Conservation (phyloP, 805 yeast genomes). For the Lipomyces starkeyi region DNA sequence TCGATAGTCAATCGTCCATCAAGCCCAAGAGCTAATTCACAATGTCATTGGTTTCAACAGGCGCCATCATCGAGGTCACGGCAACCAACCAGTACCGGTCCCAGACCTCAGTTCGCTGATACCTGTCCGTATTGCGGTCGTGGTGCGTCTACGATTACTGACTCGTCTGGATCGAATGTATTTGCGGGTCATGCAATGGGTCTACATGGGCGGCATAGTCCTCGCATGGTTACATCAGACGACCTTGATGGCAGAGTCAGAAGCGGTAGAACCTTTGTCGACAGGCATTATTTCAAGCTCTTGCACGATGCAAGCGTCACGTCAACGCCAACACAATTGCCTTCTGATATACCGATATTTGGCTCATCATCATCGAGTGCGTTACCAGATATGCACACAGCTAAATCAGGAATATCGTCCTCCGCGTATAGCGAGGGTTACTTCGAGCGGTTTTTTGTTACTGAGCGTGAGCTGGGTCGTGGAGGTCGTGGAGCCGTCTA, state of each 20-base stretch:
- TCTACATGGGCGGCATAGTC: background rate
- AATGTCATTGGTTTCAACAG: background rate
- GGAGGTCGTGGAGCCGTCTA: slow-evolving; percentile 88
- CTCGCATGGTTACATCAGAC: background rate
- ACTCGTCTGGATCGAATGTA: background rate
- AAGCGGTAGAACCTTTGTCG: slow-evolving; percentile 27
- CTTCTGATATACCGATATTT: slow-evolving; percentile 13
- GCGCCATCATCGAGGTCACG: background rate
- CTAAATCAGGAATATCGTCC: slow-evolving; percentile 49
- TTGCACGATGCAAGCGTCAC: slow-evolving; percentile 19
- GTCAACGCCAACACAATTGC: slow-evolving; percentile 1
- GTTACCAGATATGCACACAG: background rate
- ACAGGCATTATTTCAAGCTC: slow-evolving; percentile 29
- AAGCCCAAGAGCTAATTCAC: background rate
- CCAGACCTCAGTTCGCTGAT: background rate
- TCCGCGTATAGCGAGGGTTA: slow-evolving; percentile 82
- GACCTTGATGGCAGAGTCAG: slow-evolving; percentile 7
- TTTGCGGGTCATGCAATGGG: background rate
- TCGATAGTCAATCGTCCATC: background rate
- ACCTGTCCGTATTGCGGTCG: slow-evolving; percentile 22
- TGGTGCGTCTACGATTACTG: slow-evolving; percentile 7
- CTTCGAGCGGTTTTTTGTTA: slow-evolving; percentile 67
- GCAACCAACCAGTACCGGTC: background rate
- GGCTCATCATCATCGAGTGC: background rate
- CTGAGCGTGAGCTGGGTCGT: slow-evolving; percentile 67